Percentiles rank a stretch among this genome's conserved stretches.
These are phyloP conservation scores for Spongiforma sp. DNA, from an alignment of 1,284 basidiomycete species.

Conservation along the genomic window DNA sequence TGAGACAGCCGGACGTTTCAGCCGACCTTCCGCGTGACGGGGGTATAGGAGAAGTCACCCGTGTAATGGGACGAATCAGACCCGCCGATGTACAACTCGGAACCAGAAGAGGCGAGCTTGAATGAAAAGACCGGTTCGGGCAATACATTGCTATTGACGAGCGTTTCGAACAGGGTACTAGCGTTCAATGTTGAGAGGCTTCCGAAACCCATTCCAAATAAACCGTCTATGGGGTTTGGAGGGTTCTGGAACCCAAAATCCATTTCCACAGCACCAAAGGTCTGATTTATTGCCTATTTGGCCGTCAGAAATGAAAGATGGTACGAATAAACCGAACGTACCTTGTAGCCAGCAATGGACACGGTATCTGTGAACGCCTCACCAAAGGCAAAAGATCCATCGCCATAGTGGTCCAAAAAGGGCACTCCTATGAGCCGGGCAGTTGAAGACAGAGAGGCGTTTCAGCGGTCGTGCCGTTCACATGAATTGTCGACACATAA, in stretches of 20 bases:
- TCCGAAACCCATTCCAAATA: conserved; percentile 25
- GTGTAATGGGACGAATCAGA: conserved; percentile 20
- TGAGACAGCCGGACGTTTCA: too few species aligned
- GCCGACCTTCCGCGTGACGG: conserved; percentile 19
- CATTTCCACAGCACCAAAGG: too few species aligned
- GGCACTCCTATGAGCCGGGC: conserved; percentile 23
- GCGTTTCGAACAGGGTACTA: conserved; percentile 21
- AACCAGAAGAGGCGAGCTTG: too few species aligned
- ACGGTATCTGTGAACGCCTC: conserved; percentile 40
- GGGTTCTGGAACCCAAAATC: too few species aligned
- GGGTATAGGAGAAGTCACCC: conserved; percentile 16
- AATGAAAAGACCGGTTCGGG: too few species aligned
- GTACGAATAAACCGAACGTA: conserved; percentile 18
- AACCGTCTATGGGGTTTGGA: conserved; percentile 19
- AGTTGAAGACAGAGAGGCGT: conserved; percentile 34
- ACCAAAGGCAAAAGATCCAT: conserved; percentile 35
- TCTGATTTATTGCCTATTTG: too few species aligned
- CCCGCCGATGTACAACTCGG: conserved; percentile 49
- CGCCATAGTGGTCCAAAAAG: conserved; percentile 36
- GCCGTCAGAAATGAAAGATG: too few species aligned
- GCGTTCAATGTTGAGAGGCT: conserved; percentile 11
- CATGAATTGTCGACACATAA: neutral
- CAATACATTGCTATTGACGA: too few species aligned
- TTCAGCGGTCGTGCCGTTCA: conserved; percentile 35
- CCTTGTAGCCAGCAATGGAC: conserved; percentile 19